Base-by-base conservation (phyloP, 2,329 filamentous ascomycete species). In the Xylariaceae sp. region DNA sequence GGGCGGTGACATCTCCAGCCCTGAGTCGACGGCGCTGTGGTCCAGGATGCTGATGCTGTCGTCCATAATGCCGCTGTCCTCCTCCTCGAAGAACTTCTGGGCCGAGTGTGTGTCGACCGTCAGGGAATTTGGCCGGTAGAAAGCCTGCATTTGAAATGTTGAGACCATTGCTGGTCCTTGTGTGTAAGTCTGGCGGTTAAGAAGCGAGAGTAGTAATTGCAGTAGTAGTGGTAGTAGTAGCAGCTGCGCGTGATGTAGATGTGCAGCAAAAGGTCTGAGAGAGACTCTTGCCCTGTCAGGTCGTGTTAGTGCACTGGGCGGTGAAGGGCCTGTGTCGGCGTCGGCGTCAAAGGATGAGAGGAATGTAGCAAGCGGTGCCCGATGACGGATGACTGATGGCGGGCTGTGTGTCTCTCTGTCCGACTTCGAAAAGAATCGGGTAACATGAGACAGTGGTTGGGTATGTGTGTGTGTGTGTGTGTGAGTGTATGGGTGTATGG, bases 1-100 rank as follows among this genome's bases (percentile, higher is more conserved):
- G 46, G 68, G 68, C 24, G 76, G 75, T 32, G 76, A 80, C 61
- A 80, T 70, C 46, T 79, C 75, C 35, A 80, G 58, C 33, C 69
- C 72, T 5, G 75, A 78, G 57, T 80, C 75, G 45, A 79, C 56
- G 32, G 63, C 65, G 55, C 60, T 70, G 54, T 72, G 69, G 47
- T 79, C 75, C 44, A 79, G 62, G 51, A 76, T 70, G 56, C 62
- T 65, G 51, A 76, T 70, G 56, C 62, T 65, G 36, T 79, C 75
- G 62, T 80, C 75, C 45, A 79, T 59, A 49, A 75, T 70, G 58
- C 64, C 69, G 46, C 64, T 64, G 55, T 77, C 72, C 46, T 78
- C 74, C 42, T 78, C 73, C 38, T 78, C 73, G 51, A 75, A 76
- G 61, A 67, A 71, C 55, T 75, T 75, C 43, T 70, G 67, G 34